Evolutionary conservation across 2,329 filamentous ascomycete genomes (phyloP).

Genomic region (Talaromyces verruculosus): DNA sequence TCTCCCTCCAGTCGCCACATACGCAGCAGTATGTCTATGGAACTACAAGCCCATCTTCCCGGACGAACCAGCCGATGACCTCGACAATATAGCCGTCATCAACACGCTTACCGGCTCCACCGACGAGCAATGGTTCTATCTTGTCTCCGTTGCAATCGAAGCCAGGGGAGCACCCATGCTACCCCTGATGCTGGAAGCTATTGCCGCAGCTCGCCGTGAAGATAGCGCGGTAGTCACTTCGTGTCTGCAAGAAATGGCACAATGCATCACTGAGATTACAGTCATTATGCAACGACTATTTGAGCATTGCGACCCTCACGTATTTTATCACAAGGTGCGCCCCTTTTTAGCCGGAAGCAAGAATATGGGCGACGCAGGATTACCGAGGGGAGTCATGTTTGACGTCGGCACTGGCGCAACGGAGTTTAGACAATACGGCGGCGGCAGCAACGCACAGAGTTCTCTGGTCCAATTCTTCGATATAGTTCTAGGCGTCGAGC

Average conservation of each 20-base stretch:
- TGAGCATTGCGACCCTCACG: slow-evolving; percentile 87
- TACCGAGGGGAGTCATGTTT: slow-evolving; percentile 84
- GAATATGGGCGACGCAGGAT: slow-evolving; percentile 93
- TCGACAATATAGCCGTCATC: slow-evolving; percentile 85
- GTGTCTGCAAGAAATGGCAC: slow-evolving; percentile 78
- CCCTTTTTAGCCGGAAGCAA: slow-evolving; percentile 94
- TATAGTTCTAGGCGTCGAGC: slow-evolving; percentile 82
- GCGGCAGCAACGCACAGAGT: slow-evolving; percentile 95
- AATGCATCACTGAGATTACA: slow-evolving; percentile 82
- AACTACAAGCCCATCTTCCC: slow-evolving; percentile 93
- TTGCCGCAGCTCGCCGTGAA: slow-evolving; percentile 70
- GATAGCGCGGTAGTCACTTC: slow-evolving; percentile 71
- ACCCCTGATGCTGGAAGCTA: slow-evolving; percentile 83
- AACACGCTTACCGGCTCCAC: slow-evolving; percentile 90
- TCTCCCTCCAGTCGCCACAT: slow-evolving; percentile 88
- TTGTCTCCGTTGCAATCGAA: slow-evolving; percentile 93
- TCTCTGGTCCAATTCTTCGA: slow-evolving; percentile 98
- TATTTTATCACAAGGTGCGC: slow-evolving; percentile 95
- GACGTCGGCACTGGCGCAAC: slow-evolving; percentile 71
- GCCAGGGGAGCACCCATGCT: slow-evolving; percentile 84
- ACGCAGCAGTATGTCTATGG: slow-evolving; percentile 89
- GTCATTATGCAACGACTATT: slow-evolving; percentile 83
- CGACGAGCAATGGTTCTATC: slow-evolving; percentile 98
- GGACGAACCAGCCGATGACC: slow-evolving; percentile 74
- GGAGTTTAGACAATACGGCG: slow-evolving; percentile 79